phyloP scores from a whole-genome alignment of 805 yeast species.

The Yarrowia deformans region DNA sequence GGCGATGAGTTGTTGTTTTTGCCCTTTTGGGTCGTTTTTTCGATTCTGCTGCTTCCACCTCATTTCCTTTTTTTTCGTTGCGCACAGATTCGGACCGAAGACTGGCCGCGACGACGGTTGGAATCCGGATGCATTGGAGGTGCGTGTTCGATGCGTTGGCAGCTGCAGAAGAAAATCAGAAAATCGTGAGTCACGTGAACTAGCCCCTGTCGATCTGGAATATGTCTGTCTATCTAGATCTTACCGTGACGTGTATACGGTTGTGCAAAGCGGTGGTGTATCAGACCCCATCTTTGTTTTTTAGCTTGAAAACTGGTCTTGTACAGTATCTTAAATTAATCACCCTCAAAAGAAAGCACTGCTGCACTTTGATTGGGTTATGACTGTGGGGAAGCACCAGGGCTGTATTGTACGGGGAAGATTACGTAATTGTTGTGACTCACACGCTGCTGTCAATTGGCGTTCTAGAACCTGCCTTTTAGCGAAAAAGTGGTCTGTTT shows the following conservation, averaged over 20 bases:
- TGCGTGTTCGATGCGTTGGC: too few relatives aligned
- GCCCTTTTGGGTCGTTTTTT: constrained; percentile 22
- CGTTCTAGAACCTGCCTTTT: neutral
- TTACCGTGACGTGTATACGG: too few relatives aligned
- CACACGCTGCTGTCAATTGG: neutral
- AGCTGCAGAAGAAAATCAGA: neutral
- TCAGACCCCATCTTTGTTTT: too few relatives aligned
- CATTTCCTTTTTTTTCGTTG: neutral
- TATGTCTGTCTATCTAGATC: too few relatives aligned
- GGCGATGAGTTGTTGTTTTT: constrained; percentile 27
- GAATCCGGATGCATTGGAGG: neutral
- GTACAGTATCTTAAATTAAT: too few relatives aligned
- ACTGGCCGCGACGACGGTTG: neutral
- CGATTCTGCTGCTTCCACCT: neutral
- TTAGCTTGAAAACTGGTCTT: too few relatives aligned
- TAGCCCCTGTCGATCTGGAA: too few relatives aligned
- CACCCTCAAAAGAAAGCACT: too few relatives aligned
- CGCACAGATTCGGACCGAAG: constrained; percentile 25
- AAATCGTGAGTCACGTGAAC: too few relatives aligned
- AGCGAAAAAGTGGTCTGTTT: neutral
- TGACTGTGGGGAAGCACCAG: too few relatives aligned
- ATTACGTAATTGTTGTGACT: neutral
- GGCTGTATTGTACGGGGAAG: too few relatives aligned
- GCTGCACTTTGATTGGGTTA: too few relatives aligned
- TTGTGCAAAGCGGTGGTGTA: neutral